Evolutionary conservation across 2,329 filamentous ascomycete species (phyloP).

Genomic region (Colletotrichum sp.): DNA sequence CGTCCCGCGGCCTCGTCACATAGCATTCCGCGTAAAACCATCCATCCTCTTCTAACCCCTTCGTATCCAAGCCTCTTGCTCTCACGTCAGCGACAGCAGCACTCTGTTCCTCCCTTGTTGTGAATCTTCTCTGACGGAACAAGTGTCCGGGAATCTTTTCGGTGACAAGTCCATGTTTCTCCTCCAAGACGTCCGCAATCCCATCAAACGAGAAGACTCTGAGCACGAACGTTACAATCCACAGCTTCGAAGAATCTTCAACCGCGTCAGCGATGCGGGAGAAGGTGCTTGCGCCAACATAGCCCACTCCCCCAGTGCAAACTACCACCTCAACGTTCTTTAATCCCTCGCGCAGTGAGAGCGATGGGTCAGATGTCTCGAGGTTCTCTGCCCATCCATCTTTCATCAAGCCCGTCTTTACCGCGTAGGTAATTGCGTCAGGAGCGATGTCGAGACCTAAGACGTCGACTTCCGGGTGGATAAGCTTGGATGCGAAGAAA

Average conservation of each 20-base stretch:
- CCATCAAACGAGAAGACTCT: slow-evolving; percentile 5
- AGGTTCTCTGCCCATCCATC: neutral
- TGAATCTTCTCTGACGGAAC: slow-evolving; percentile 1
- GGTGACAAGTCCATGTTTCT: neutral
- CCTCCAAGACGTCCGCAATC: neutral
- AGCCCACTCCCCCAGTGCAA: slow-evolving; percentile 8
- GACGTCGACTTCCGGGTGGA: neutral
- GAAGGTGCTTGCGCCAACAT: neutral
- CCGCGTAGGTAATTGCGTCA: neutral
- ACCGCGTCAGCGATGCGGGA: neutral
- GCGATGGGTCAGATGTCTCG: neutral
- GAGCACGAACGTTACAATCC: slow-evolving; percentile 6
- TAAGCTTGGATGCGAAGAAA: neutral
- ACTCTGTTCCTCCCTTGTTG: neutral
- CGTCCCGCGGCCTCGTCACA: neutral
- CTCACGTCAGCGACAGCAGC: neutral
- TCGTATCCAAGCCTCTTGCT: neutral
- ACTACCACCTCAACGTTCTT: neutral
- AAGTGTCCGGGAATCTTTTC: neutral
- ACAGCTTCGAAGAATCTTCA: neutral
- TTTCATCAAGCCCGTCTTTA: neutral
- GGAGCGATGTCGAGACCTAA: neutral
- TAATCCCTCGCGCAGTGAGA: neutral
- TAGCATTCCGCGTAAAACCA: slow-evolving; percentile 14
- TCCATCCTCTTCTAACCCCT: neutral